Percentiles rank a stretch among this genome's conserved stretches.
Conservation (phyloP, 805 yeast species). For the Candida wancherniae region DNA sequence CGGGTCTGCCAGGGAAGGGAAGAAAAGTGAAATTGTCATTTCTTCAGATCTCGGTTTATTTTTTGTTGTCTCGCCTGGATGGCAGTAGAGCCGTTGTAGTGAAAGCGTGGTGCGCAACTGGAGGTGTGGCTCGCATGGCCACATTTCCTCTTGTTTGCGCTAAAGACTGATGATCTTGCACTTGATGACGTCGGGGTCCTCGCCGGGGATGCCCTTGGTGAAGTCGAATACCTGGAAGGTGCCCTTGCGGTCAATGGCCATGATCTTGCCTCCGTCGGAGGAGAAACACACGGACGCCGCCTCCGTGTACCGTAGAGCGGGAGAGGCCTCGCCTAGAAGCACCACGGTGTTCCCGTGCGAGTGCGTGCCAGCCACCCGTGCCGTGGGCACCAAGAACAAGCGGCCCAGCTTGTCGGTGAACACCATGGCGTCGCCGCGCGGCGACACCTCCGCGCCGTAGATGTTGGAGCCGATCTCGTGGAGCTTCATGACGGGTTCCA, state of each 20-base stretch:
- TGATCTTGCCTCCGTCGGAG: slow-evolving; percentile 74
- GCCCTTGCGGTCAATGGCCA: slow-evolving; percentile 78
- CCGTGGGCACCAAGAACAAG: slow-evolving; percentile 63
- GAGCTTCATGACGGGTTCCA: slow-evolving; percentile 44
- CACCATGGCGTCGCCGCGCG: slow-evolving; percentile 82
- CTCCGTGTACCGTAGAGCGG: slow-evolving; percentile 66
- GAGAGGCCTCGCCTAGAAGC: slow-evolving; percentile 71
- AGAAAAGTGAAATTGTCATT: too few species aligned
- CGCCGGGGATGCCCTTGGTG: slow-evolving; percentile 75
- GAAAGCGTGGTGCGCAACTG: too few species aligned
- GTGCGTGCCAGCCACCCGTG: too few species aligned
- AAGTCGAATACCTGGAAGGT: slow-evolving; percentile 75
- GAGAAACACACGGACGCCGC: slow-evolving; percentile 78
- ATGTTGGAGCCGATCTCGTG: slow-evolving; percentile 80
- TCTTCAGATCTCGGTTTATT: too few species aligned
- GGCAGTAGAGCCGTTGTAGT: too few species aligned
- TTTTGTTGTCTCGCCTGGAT: too few species aligned
- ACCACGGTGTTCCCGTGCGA: slow-evolving; percentile 48
- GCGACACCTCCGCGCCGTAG: slow-evolving; percentile 70
- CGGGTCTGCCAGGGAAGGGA: too few species aligned
- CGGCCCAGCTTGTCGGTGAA: slow-evolving; percentile 75
- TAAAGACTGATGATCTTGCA: slow-evolving; percentile 49
- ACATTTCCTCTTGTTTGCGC: too few species aligned
- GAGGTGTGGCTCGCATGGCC: too few species aligned
- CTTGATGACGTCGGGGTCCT: slow-evolving; percentile 59